phyloP scores from a whole-genome alignment of 129 eudicot genomes.

The Artemisia argyi region DNA sequence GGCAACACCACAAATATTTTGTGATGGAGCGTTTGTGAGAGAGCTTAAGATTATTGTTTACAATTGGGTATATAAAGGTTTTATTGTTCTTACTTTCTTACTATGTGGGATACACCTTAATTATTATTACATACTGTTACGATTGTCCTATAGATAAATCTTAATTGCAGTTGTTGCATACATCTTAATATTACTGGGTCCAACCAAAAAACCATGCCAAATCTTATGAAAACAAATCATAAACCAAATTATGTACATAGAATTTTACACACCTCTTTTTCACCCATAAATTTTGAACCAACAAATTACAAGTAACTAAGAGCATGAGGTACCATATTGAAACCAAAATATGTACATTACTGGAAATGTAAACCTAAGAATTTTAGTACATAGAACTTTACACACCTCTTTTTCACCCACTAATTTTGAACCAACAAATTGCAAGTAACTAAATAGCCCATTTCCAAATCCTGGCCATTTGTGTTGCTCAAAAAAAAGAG shows the following conservation, averaged over 20 bases:
- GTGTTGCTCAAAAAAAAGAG: constrained; percentile 26
- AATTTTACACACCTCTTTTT: constrained; percentile 34
- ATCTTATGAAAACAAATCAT: neutral
- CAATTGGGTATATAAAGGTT: no score
- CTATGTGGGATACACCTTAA: no score
- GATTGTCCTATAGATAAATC: no score
- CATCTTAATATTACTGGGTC: no score
- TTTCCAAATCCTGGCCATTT: constrained; percentile 32
- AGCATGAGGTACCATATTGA: no score
- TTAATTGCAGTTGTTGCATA: neutral
- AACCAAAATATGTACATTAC: no score
- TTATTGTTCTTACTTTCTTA: no score
- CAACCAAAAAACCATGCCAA: no score
- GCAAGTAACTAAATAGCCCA: constrained; percentile 38
- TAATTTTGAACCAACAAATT: constrained; percentile 17
- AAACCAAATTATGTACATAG: constrained; percentile 25
- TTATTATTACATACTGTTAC: neutral
- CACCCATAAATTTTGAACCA: constrained; percentile 20
- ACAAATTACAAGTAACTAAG: constrained; percentile 27
- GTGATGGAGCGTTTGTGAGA: no score
- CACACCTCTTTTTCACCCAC: constrained; percentile 36
- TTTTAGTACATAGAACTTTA: constrained; percentile 27
- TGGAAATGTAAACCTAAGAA: no score
- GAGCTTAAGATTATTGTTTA: no score
- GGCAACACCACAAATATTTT: no score